These are phyloP conservation scores for Mentha longifolia DNA, from an alignment of 257 asterid genomes.

Conservation along the genomic window DNA sequence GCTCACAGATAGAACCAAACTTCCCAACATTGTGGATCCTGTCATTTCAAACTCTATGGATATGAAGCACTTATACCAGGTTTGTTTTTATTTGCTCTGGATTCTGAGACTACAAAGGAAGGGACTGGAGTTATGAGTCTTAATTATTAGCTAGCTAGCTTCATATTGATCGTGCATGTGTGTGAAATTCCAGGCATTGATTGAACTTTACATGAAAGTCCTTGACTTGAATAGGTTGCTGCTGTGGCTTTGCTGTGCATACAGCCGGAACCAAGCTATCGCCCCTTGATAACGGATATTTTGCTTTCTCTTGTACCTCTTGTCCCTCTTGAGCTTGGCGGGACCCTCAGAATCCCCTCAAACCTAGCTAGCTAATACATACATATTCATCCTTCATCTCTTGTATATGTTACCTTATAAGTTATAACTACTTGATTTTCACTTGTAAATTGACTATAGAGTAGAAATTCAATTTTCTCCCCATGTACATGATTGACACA, in stretches of 20 bases:
- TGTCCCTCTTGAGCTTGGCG: constrained; percentile 70
- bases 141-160: neutral
- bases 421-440: too few relatives aligned
- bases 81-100: constrained; percentile 14
- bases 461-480: too few relatives aligned
- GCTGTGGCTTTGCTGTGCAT: constrained; percentile 83
- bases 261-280: constrained; percentile 83
- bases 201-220: too few relatives aligned
- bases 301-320: constrained; percentile 82
- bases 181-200: too few relatives aligned
- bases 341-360: constrained; percentile 49
- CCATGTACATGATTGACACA: too few relatives aligned
- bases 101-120: neutral
- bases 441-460: too few relatives aligned
- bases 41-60: constrained; percentile 62
- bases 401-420: too few relatives aligned
- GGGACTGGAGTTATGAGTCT: neutral
- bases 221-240: constrained; percentile 57
- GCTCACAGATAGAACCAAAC: constrained; percentile 73
- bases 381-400: too few relatives aligned
- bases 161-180: neutral
- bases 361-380: constrained; percentile 3
- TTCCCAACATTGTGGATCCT: constrained; percentile 73
- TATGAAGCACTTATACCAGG: constrained; percentile 73
- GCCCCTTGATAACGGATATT: constrained; percentile 79